Percentiles rank a stretch among this genome's conserved stretches.
phyloP scores from a whole-genome alignment of 345 rosid genomes.

The Syzygium aqueum region DNA sequence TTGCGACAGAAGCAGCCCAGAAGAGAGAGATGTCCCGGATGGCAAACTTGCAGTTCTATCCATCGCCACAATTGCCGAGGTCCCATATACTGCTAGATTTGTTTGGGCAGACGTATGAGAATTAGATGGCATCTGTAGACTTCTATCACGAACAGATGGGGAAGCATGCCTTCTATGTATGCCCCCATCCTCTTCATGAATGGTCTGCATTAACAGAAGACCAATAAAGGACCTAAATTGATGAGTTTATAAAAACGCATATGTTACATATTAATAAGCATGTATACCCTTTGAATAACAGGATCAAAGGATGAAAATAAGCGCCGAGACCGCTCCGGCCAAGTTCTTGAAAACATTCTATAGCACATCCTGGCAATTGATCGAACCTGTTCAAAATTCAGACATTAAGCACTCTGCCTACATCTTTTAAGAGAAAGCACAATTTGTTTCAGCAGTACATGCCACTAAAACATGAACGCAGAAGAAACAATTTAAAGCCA shows the following conservation, averaged over 20 bases:
- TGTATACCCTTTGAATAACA: slow-evolving; percentile 88
- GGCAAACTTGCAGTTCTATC: slow-evolving; percentile 75
- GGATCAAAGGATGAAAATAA: slow-evolving; percentile 90
- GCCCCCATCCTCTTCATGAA: slow-evolving; percentile 95
- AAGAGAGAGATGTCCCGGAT: slow-evolving; percentile 58
- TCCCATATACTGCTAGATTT: slow-evolving; percentile 77
- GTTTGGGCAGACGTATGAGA: slow-evolving; percentile 47
- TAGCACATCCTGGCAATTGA: slow-evolving; percentile 98
- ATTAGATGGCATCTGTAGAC: slow-evolving; percentile 46
- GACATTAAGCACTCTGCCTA: background rate
- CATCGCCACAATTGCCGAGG: slow-evolving; percentile 97
- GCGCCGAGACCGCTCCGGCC: slow-evolving; percentile 99
- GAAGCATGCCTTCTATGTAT: slow-evolving; percentile 95
- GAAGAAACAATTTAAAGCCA: background rate
- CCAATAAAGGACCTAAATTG: background rate
- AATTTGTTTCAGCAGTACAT: background rate
- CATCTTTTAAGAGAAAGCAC: background rate
- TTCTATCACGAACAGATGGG: slow-evolving; percentile 88
- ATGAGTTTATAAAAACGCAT: background rate
- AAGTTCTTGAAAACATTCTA: slow-evolving; percentile 93
- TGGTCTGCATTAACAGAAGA: slow-evolving; percentile 32
- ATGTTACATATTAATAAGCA: background rate
- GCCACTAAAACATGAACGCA: background rate
- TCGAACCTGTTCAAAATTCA: slow-evolving; percentile 57
- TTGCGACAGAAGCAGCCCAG: slow-evolving; percentile 73